These are phyloP conservation scores for Calonectria pseudoreteaudii DNA, from an alignment of 2,329 filamentous ascomycete species.

Conservation along the genomic window DNA sequence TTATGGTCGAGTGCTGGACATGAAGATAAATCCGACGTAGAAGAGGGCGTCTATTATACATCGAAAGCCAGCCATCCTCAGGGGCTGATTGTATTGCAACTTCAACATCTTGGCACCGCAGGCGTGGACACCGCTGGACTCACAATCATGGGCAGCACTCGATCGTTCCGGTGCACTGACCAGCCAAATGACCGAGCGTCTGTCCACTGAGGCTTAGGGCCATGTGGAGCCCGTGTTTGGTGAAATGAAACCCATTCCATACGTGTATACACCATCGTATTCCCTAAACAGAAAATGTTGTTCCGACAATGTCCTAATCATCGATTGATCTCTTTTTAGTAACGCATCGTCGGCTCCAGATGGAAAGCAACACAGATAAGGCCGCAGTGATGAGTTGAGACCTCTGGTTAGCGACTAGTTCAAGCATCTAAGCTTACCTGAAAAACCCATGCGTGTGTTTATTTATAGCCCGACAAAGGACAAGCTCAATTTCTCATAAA, in stretches of 20 bases:
- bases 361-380: neutral
- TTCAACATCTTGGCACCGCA: neutral
- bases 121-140: neutral
- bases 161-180: neutral
- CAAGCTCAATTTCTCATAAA: no score
- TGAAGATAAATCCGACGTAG: neutral
- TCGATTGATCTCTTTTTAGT: neutral
- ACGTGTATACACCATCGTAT: neutral
- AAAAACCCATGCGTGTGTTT: neutral
- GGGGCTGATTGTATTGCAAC: neutral
- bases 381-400: neutral
- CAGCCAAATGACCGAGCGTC: neutral
- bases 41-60: neutral
- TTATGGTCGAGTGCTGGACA: neutral
- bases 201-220: neutral
- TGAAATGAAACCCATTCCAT: neutral
- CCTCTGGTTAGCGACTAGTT: no score
- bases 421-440: neutral
- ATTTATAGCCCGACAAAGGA: no score
- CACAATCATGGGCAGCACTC: neutral
- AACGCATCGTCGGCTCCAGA: no score
- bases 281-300: no score
- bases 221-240: neutral
- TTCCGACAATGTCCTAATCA: neutral
- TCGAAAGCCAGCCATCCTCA: neutral